A percentile compares a stretch with the other conserved stretches of the same genome.
Conservation (phyloP, 2,329 filamentous ascomycete species). For the Chlorencoelia australis region DNA sequence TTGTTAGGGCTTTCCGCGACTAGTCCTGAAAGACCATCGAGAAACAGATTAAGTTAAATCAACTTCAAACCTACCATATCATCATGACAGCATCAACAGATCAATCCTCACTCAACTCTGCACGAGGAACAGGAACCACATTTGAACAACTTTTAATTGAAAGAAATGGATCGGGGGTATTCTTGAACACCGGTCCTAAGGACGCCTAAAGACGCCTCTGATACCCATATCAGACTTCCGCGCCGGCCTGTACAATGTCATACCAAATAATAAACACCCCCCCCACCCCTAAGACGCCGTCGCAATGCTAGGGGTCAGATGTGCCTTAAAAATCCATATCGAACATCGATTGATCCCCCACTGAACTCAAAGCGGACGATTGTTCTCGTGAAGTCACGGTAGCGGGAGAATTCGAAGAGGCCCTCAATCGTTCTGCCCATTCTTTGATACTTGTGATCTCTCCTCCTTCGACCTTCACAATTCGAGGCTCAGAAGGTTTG, state of each 20-base stretch:
- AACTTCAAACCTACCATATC: constrained; percentile 2
- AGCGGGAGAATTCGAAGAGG: constrained; percentile 9
- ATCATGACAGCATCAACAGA: constrained; percentile 24
- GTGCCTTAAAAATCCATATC: constrained; percentile 23
- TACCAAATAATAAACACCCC: too few species aligned
- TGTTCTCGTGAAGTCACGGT: constrained; percentile 15
- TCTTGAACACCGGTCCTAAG: constrained; percentile 21
- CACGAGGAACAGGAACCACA: too few species aligned
- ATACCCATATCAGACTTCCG: too few species aligned
- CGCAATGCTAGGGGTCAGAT: constrained; percentile 20
- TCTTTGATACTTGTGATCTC: constrained; percentile 54
- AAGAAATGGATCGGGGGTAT: too few species aligned
- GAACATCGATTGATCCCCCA: constrained; percentile 25
- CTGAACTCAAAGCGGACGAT: constrained; percentile 25
- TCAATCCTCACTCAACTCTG: constrained; percentile 20
- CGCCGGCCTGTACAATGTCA: too few species aligned
- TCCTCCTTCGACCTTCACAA: constrained; percentile 71
- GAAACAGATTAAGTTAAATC: neutral
- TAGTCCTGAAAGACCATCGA: too few species aligned
- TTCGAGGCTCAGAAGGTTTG: constrained; percentile 57
- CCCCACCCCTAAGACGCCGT: constrained; percentile 23
- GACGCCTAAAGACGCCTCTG: too few species aligned
- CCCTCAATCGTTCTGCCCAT: constrained; percentile 43
- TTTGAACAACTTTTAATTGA: too few species aligned
- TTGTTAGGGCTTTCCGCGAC: too few species aligned